Conservation (phyloP, 225 moss, liverwort and hornwort genomes). For the Bryum argenteum region DNA sequence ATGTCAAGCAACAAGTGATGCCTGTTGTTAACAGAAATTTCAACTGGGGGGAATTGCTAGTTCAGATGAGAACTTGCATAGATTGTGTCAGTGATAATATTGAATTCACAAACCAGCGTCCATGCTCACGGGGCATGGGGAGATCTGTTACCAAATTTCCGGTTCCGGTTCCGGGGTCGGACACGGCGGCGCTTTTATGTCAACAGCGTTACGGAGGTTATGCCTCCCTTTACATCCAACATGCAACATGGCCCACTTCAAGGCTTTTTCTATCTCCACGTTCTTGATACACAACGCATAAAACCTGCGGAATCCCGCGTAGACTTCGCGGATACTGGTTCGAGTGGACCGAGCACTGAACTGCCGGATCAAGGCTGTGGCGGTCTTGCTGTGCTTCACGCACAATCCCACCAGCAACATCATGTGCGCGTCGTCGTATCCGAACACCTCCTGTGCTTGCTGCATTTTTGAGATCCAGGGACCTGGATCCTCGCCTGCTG, state of each 20-base stretch:
- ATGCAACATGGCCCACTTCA: slow-evolving; percentile 35
- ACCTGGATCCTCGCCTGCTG: slow-evolving; percentile 26
- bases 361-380: slow-evolving; percentile 18
- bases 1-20: not conserved
- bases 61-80: too few relatives aligned
- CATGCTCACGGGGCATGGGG: too few relatives aligned
- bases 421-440: slow-evolving; percentile 42
- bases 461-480: slow-evolving; percentile 45
- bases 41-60: not conserved
- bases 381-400: slow-evolving; percentile 23
- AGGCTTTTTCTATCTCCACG: slow-evolving; percentile 14
- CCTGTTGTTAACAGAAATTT: not conserved
- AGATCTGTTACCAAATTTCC: slow-evolving; percentile 21
- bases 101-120: too few relatives aligned
- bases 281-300: slow-evolving; percentile 30
- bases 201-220: not conserved
- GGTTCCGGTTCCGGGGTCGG: not conserved
- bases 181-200: not conserved
- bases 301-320: slow-evolving; percentile 27
- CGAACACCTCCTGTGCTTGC: slow-evolving; percentile 31
- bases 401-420: slow-evolving; percentile 39
- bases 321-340: slow-evolving; percentile 24
- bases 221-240: slow-evolving; percentile 31
- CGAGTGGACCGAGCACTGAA: not conserved
- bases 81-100: too few relatives aligned